Evolutionary conservation across 116 monocot genomes (phyloP).

Genomic region (Trichopus zeylanicus): DNA sequence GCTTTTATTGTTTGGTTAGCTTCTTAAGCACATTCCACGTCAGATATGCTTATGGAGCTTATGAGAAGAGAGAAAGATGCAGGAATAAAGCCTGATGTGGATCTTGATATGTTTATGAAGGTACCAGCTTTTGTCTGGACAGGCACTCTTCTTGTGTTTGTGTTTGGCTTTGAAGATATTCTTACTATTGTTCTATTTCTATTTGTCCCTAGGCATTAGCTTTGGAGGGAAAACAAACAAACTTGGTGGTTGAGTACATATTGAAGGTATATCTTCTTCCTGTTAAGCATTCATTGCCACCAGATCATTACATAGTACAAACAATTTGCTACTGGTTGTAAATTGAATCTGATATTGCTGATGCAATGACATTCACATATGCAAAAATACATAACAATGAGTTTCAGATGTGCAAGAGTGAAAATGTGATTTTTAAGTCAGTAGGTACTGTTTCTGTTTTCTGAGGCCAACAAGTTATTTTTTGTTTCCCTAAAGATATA

Average conservation of each 20-base stretch:
- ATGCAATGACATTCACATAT: too few relatives aligned
- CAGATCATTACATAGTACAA: too few relatives aligned
- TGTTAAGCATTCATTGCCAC: background rate
- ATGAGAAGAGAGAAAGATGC: conserved; percentile 81
- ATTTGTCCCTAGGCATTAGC: conserved; percentile 61
- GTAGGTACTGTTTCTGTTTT: too few relatives aligned
- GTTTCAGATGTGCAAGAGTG: too few relatives aligned
- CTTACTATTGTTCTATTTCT: conserved; percentile 1
- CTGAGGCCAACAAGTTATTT: too few relatives aligned
- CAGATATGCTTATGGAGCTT: conserved; percentile 99
- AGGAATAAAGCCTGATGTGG: conserved; percentile 96
- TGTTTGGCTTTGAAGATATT: background rate
- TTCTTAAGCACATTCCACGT: conserved; percentile 1
- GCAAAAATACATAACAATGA: too few relatives aligned
- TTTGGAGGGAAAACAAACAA: conserved; percentile 71
- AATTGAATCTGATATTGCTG: too few relatives aligned
- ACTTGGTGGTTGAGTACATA: conserved; percentile 89
- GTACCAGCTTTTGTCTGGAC: conserved; percentile 16
- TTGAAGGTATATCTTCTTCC: conserved; percentile 63
- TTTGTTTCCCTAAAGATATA: too few relatives aligned
- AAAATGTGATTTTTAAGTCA: too few relatives aligned
- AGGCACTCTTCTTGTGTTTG: background rate
- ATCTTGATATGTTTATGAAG: conserved; percentile 99
- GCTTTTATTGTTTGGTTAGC: conserved; percentile 1
- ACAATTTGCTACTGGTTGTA: too few relatives aligned